Conservation (phyloP, 345 rosid genomes). For the Arabidopsis thaliana region TAIR10.1 NC_003071.7:17517001-17517500, state of each 20-base stretch:
- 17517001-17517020: slow-evolving; percentile 93
- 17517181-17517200: slow-evolving; percentile 73
- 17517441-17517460: neutral
- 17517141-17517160: slow-evolving; percentile 83
- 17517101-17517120: slow-evolving; percentile 90
- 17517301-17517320: slow-evolving; percentile 74
- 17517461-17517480: slow-evolving; percentile 20
- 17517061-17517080: slow-evolving; percentile 91
- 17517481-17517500: slow-evolving; percentile 53
- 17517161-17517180: slow-evolving; percentile 72
- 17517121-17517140: slow-evolving; percentile 81
- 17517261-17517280: slow-evolving; percentile 97
- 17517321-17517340: slow-evolving; percentile 86
- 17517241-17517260: slow-evolving; percentile 87
- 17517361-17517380: slow-evolving; percentile 26
- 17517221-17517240: slow-evolving; percentile 87
- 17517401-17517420: slow-evolving; percentile 18
- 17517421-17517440: slow-evolving; percentile 14
- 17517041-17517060: slow-evolving; percentile 88
- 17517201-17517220: slow-evolving; percentile 62
- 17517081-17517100: slow-evolving; percentile 84
- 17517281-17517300: slow-evolving; percentile 82
- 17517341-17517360: slow-evolving; percentile 67
- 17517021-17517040: slow-evolving; percentile 81
- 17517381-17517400: slow-evolving; percentile 16